phyloP scores from a whole-genome alignment of 129 eudicot species.

The Scalesia atractyloides region DNA sequence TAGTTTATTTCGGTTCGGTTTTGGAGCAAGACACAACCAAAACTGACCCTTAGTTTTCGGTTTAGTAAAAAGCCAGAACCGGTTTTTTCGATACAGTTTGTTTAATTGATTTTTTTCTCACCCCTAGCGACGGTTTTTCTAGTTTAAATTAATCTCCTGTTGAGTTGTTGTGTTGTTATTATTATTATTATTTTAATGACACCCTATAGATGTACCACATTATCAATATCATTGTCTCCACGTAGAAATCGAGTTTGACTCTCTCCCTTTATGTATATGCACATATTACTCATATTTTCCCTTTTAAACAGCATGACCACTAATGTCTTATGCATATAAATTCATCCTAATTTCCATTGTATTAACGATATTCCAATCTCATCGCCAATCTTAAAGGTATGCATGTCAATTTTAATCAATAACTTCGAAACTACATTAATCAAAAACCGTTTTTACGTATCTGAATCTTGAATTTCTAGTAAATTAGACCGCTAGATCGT shows the following conservation, averaged over 20 bases:
- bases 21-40: too few species aligned
- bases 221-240: neutral
- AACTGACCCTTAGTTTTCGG: too few species aligned
- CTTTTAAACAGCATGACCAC: constrained; percentile 25
- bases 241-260: constrained; percentile 15
- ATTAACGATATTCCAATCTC: neutral
- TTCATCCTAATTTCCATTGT: constrained; percentile 10
- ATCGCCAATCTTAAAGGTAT: constrained; percentile 10
- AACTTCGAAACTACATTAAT: constrained; percentile 4
- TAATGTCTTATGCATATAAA: constrained; percentile 18
- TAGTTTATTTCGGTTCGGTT: too few species aligned
- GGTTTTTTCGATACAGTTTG: too few species aligned
- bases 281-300: constrained; percentile 28
- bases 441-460: constrained; percentile 18
- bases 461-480: neutral
- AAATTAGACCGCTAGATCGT: neutral
- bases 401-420: neutral
- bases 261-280: neutral
- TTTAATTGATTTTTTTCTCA: too few species aligned
- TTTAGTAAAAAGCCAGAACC: too few species aligned
- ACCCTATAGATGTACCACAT: neutral
- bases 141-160: too few species aligned
- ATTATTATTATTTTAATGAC: too few species aligned
- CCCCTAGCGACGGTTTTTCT: too few species aligned
- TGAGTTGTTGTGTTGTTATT: too few species aligned